Percentiles rank a stretch among this genome's conserved stretches.
phyloP scores from a whole-genome alignment of 257 asterid genomes.

The Ajuga chamaepitys region DNA sequence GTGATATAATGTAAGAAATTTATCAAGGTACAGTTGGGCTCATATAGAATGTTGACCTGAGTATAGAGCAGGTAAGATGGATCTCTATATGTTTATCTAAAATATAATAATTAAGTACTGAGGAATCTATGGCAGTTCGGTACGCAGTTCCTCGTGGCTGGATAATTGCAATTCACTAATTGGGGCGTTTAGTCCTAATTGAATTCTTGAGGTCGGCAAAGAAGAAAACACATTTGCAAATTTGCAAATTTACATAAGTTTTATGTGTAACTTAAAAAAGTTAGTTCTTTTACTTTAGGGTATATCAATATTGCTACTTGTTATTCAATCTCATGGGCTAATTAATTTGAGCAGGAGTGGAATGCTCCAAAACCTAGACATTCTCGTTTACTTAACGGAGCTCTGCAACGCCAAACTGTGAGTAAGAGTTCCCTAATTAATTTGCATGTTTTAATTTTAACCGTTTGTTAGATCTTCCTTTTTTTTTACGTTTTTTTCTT shows the following conservation, averaged over 20 bases:
- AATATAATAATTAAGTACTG: neutral
- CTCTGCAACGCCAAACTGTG: constrained; percentile 70
- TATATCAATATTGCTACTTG: neutral
- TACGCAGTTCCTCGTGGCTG: neutral
- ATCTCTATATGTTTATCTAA: neutral
- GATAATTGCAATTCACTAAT: neutral
- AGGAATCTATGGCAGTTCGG: neutral
- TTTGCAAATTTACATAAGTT: too few relatives aligned
- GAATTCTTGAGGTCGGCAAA: neutral
- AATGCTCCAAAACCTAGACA: constrained; percentile 75
- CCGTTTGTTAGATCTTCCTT: too few relatives aligned
- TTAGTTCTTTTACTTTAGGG: neutral
- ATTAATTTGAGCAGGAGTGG: constrained; percentile 47
- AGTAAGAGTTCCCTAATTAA: constrained; percentile 31
- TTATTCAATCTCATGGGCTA: constrained; percentile 6
- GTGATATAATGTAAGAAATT: neutral
- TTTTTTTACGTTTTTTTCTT: neutral
- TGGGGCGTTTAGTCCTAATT: neutral
- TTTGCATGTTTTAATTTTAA: neutral
- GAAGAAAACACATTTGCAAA: too few relatives aligned
- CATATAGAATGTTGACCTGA: constrained; percentile 8
- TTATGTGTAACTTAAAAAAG: neutral
- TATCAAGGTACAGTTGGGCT: neutral
- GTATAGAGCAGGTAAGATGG: constrained; percentile 9
- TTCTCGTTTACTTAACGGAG: constrained; percentile 58